Base-by-base conservation (phyloP, 345 rosid genomes). In the Populus ilicifolia region DNA sequence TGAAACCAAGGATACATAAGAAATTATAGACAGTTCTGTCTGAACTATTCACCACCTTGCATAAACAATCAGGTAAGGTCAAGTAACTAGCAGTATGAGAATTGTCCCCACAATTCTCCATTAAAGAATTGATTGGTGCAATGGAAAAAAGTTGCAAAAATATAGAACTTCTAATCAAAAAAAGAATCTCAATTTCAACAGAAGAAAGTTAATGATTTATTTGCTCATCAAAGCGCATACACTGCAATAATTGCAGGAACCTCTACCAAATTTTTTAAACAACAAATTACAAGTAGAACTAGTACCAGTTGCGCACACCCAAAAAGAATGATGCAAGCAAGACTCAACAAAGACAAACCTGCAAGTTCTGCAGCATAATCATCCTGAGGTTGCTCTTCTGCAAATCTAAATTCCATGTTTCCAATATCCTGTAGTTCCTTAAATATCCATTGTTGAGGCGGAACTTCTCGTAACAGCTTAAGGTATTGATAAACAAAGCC, bases 361-460 rank as follows among this genome's bases (percentile, higher is more conserved):
- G 99, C 90, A 79, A 96, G 99, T 75, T 91, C 90, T 56, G 94
- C 89, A 83, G 99, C 97, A 90, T 96, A 96, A 77, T 92, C 98
- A 88, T 93, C 99, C 82, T 91, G 98, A 78, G 97, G 89, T 85
- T 90, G 92, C 81, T 96, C 96, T 89, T 96, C 99, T 41, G 96
- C 93, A 88, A 90, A 96, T 79, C 89, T 89, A 52, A 96, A 93
- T 78, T 92, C 98, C 94, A 96, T 87, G 85, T 92, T 92, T 54
- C 90, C 94, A 82, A 96, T 96, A 87, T 92, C 93, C 80, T 96
- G 96, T 75, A 96, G 91, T 83, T 96, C 99, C 87, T 93, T 92
- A 80, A 93, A 96, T 86, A 96, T 93, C 99, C 99, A 92, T 85
- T 92, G 90, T 86, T 94, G 96, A 54, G 98, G 99, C 82, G 95